Conservation (phyloP, 1,139 yeast genomes). For the Zygotorulaspora mrakii region DNA sequence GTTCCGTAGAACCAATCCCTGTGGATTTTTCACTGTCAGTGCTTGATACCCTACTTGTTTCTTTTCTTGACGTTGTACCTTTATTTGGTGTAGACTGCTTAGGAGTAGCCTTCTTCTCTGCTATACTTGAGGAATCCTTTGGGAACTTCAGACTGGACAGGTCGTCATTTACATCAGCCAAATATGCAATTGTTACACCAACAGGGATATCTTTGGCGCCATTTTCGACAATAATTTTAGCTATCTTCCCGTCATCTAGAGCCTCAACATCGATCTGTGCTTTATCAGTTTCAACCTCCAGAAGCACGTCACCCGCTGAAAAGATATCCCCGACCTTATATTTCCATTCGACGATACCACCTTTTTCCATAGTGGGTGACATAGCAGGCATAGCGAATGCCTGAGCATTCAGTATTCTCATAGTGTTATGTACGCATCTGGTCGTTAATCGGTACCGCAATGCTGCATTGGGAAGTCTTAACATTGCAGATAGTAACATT, state of each 20-base stretch:
- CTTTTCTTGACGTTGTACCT: too few species aligned
- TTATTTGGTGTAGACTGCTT: too few species aligned
- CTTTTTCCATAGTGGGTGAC: conserved; percentile 98
- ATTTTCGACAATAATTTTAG: conserved; percentile 64
- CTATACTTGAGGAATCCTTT: conserved; percentile 18
- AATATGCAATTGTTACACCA: conserved; percentile 82
- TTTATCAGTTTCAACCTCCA: conserved; percentile 91
- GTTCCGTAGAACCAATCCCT: conserved; percentile 4
- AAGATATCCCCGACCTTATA: conserved; percentile 75
- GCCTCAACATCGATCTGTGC: conserved; percentile 94
- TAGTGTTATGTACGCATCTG: conserved; percentile 27
- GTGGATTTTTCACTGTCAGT: background rate
- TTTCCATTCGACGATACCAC: conserved; percentile 95
- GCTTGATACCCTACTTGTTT: too few species aligned
- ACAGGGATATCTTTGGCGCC: conserved; percentile 80
- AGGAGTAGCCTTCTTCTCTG: conserved; percentile 10
- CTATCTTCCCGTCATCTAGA: conserved; percentile 83
- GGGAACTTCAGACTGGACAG: conserved; percentile 62
- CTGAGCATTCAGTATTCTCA: conserved; percentile 41
- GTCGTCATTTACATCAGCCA: conserved; percentile 89
- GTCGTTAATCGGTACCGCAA: conserved; percentile 10
- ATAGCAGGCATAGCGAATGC: conserved; percentile 92
- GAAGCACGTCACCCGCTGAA: conserved; percentile 76
- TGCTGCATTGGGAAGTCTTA: conserved; percentile 8
- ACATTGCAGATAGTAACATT: conserved; percentile 14